Evolutionary conservation across 1,284 basidiomycete species (phyloP), one percentile per base, ranked within the genome.

Genomic region (Pseudozyma pruni): DNA sequence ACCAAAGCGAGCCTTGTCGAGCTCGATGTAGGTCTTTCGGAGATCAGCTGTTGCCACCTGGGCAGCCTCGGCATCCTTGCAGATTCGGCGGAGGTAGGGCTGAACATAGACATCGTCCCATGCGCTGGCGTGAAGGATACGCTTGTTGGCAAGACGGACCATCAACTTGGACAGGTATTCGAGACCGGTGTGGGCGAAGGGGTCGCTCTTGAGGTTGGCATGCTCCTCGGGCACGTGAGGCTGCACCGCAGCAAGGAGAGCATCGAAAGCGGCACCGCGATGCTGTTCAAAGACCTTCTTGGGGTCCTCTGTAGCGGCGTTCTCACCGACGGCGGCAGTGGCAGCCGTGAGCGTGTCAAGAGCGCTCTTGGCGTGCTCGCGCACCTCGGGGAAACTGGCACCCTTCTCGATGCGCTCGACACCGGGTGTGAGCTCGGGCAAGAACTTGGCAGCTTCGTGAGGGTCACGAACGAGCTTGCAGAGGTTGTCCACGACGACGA

Each of bases 401-500:
- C 91, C 89, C 63, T 89, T 89, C 17, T 92, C 91, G 73, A 98
- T 94, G 82, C 90, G 91, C 82, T 93, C 89, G 27, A 98, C 94
- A 71, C 94, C 93, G 35, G 93, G 91, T 4, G 95, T 90, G 39
- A 98, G 89, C 43, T 89, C 87, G 71, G 91, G 91, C 29, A 97
- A 87, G 85, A 98, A 95, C 43, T 88, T 87, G 10, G 93, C 93
- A 43, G 96, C 95, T 50, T 97, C 88, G 68, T 88, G 90, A 5
- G 92, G 92, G 79, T 96, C 90, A 59, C 95, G 90, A 41, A 98
- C 96, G 54, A 98, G 90, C 85, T 98, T 98, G 84, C 98, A 95
- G 55, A 98, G 87, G 85, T 98, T 98, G 82, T 95, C 94, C 63
- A 95, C 89, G 76, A 98, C 92, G 52, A 98, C 91, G 40, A 80